These are phyloP conservation scores for Euphorbia lathyris DNA, from an alignment of 345 rosid species.

Conservation along the genomic window DNA sequence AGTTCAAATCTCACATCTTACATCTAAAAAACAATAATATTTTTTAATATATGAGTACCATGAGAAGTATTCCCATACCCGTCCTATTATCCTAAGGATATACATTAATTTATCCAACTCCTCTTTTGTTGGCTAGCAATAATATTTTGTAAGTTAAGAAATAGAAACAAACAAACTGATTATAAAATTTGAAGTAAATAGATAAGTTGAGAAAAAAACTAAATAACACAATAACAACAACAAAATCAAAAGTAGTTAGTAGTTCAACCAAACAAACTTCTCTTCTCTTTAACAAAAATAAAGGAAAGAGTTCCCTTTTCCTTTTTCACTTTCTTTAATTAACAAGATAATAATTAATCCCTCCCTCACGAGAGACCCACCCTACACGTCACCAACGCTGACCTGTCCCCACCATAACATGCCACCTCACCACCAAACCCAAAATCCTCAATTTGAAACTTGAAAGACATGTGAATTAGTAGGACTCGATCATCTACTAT, in stretches of 20 bases:
- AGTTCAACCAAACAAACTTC: constrained; percentile 28
- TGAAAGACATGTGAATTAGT: background rate
- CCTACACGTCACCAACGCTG: constrained; percentile 21
- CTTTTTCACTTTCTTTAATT: constrained; percentile 14
- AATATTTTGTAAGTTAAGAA: too few species aligned
- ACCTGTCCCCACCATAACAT: constrained; percentile 1
- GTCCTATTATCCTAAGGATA: too few species aligned
- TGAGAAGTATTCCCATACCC: too few species aligned
- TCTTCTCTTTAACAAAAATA: background rate
- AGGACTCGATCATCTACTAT: background rate
- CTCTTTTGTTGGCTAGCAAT: too few species aligned
- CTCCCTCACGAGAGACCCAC: constrained; percentile 19
- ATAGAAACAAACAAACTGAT: too few species aligned
- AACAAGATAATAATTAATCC: background rate
- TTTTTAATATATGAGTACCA: too few species aligned
- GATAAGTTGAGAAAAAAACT: background rate
- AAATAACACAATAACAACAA: background rate
- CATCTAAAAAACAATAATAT: too few species aligned
- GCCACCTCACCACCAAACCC: constrained; percentile 15
- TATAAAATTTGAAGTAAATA: too few species aligned
- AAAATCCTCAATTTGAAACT: background rate
- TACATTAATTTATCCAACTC: too few species aligned
- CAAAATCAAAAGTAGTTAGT: constrained; percentile 18
- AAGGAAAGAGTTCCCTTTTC: background rate
- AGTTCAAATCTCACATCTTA: too few species aligned